Conservation (phyloP, 352 stramenopile genomes). For the Globisporangium takayamanum region DNA sequence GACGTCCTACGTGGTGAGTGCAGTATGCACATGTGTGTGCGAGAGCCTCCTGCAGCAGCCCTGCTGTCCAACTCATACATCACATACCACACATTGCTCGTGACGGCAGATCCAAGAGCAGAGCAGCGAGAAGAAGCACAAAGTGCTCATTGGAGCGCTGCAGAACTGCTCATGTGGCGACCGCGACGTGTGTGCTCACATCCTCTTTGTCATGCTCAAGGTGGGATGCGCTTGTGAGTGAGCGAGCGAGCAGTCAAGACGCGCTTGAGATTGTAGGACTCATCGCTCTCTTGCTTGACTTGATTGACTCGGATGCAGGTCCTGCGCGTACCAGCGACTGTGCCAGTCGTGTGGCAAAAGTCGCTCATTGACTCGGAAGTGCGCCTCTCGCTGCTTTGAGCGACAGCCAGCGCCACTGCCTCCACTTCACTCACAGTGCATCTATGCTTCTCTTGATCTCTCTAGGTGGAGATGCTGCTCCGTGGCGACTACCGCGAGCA, state of each 20-base stretch:
- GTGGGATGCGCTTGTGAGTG: constrained; percentile 10
- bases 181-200: constrained; percentile 71
- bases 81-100: not conserved
- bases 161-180: constrained; percentile 74
- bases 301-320: constrained; percentile 21
- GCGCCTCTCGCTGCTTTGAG: not conserved
- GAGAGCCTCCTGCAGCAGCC: not conserved
- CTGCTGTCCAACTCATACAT: not conserved
- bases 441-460: not conserved
- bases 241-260: not conserved
- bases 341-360: constrained; percentile 78
- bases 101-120: constrained; percentile 63
- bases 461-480: constrained; percentile 60
- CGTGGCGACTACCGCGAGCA: constrained; percentile 51
- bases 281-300: not conserved
- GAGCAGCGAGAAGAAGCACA: constrained; percentile 62
- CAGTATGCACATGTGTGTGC: not conserved
- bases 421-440: not conserved
- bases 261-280: not conserved
- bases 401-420: not conserved
- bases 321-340: constrained; percentile 56
- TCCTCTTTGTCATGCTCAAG: constrained; percentile 87
- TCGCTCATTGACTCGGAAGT: constrained; percentile 82
- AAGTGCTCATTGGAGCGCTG: constrained; percentile 65
- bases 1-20: constrained; percentile 58